These are phyloP conservation scores for Russula sp. DNA, from an alignment of 768 basidiomycete genomes.

Conservation along the genomic window DNA sequence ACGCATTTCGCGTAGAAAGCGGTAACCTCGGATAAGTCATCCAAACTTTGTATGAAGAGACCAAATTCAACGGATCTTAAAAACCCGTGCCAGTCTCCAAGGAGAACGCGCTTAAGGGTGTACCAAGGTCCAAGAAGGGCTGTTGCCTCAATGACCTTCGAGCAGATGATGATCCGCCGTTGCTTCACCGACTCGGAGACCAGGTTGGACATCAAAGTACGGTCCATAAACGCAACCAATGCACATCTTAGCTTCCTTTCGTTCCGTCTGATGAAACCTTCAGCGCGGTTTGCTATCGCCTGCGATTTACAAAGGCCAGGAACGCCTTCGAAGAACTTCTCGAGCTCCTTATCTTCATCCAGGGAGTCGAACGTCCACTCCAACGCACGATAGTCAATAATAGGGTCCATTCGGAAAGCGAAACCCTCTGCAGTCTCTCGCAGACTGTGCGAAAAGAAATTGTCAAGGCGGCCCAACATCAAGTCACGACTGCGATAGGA, in stretches of 20 bases:
- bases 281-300: not conserved
- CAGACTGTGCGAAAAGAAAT: constrained; percentile 1
- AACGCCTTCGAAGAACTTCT: constrained; percentile 14
- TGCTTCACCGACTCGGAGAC: not conserved
- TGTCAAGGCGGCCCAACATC: not conserved
- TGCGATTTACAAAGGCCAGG: not conserved
- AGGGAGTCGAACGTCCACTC: constrained; percentile 4
- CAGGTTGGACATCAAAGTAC: constrained; percentile 6
- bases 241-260: not conserved
- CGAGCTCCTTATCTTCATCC: constrained; percentile 10
- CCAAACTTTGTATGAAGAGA: not conserved
- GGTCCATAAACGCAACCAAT: constrained; percentile 6
- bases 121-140: constrained; percentile 12
- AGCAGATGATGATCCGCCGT: constrained; percentile 12
- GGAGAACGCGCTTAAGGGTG: not conserved
- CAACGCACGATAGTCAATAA: constrained; percentile 1
- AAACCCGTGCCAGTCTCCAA: constrained; percentile 1
- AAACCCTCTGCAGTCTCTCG: not conserved
- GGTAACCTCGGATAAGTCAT: not conserved
- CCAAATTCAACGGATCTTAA: constrained; percentile 8
- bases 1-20: constrained; percentile 5
- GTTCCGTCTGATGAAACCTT: not conserved
- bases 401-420: not conserved
- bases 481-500: not conserved
- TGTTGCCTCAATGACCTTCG: not conserved